These are phyloP conservation scores for Mercurialis annua DNA, from an alignment of 345 rosid species.

Conservation along the genomic window DNA sequence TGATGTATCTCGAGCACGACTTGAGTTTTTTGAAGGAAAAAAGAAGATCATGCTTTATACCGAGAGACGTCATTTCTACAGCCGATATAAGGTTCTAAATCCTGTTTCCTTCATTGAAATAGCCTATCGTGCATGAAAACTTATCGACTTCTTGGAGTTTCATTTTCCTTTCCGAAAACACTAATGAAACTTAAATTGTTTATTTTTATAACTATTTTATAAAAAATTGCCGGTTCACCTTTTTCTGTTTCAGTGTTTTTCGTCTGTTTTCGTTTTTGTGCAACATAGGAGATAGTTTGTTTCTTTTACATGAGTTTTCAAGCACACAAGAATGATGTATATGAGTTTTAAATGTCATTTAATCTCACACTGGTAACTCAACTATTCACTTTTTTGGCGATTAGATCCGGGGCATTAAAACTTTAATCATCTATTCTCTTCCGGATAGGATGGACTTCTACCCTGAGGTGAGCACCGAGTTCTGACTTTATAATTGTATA, in stretches of 20 bases:
- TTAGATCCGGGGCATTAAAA: conserved; percentile 85
- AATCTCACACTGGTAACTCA: background rate
- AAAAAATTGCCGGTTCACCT: too few relatives aligned
- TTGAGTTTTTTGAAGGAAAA: conserved; percentile 65
- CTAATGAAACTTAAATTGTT: background rate
- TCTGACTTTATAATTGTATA: conserved; percentile 7
- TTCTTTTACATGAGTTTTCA: too few relatives aligned
- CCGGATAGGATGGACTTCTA: conserved; percentile 94
- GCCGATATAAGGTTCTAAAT: conserved; percentile 68
- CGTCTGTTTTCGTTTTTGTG: too few relatives aligned
- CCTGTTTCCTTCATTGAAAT: background rate
- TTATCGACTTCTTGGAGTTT: too few relatives aligned
- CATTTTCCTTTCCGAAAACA: background rate
- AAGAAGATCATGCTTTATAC: conserved; percentile 85
- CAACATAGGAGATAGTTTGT: too few relatives aligned
- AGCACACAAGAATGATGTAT: background rate
- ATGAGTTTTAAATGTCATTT: background rate
- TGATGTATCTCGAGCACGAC: conserved; percentile 79
- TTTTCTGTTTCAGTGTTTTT: too few relatives aligned
- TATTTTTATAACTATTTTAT: too few relatives aligned
- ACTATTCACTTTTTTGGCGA: conserved; percentile 11
- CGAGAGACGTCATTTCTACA: conserved; percentile 80
- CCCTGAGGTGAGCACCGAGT: conserved; percentile 60
- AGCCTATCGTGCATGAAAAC: too few relatives aligned
- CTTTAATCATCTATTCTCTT: conserved; percentile 78